Evolutionary conservation across 2,329 filamentous ascomycete genomes (phyloP).

Genomic region (Trichoderma guizhouense): DNA sequence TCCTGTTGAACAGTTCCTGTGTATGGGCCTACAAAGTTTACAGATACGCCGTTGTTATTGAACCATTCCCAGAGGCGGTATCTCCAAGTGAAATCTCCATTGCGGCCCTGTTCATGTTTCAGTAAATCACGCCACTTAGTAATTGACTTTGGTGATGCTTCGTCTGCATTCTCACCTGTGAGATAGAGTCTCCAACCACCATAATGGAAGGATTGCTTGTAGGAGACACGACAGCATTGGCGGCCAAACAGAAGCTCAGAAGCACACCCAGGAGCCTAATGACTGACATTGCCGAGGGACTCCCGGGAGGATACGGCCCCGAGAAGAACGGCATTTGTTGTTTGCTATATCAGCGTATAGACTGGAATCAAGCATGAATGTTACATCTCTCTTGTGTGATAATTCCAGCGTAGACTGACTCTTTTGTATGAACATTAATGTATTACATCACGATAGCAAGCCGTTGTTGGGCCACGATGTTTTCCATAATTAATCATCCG

Average conservation of each 20-base stretch:
- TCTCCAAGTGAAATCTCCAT: neutral
- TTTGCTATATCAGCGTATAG: too few relatives aligned
- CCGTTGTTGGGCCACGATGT: too few relatives aligned
- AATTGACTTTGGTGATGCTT: too few relatives aligned
- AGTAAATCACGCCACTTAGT: too few relatives aligned
- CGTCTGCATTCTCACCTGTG: too few relatives aligned
- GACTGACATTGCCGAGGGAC: neutral
- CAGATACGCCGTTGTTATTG: neutral
- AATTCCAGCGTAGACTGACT: too few relatives aligned
- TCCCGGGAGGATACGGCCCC: neutral
- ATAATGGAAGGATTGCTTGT: neutral
- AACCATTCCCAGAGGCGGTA: neutral
- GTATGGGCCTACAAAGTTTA: neutral
- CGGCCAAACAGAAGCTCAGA: neutral
- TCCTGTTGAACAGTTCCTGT: neutral
- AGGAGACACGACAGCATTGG: neutral
- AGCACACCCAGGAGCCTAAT: rapidly evolving
- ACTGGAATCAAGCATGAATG: too few relatives aligned
- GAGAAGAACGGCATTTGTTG: neutral
- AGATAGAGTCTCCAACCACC: neutral
- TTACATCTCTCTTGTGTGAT: too few relatives aligned
- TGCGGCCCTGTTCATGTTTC: neutral
- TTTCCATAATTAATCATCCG: too few relatives aligned
- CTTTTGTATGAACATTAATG: too few relatives aligned
- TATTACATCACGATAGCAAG: too few relatives aligned